Percentiles rank a stretch among this genome's conserved stretches.
Conservation (phyloP, 2,329 filamentous ascomycete genomes). For the Xylariaceae sp. region DNA sequence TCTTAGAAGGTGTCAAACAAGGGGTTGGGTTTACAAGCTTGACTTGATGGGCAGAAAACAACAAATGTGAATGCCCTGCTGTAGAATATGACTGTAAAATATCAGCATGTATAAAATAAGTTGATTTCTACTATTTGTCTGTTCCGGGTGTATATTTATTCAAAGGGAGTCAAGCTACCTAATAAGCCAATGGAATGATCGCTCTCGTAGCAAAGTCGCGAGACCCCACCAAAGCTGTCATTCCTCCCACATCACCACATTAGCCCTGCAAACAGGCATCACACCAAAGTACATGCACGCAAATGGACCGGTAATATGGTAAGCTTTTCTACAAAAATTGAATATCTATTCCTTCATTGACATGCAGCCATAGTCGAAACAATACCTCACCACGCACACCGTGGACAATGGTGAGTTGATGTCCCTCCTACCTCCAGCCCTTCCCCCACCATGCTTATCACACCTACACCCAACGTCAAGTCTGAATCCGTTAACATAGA, state of each 20-base stretch:
- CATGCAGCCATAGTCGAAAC: conserved; percentile 75
- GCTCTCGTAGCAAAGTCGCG: not conserved
- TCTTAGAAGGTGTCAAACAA: too few species aligned
- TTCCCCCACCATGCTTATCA: not conserved
- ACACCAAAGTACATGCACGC: conserved; percentile 9
- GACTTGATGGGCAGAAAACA: too few species aligned
- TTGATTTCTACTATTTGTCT: too few species aligned
- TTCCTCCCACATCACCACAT: conserved; percentile 21
- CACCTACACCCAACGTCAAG: not conserved
- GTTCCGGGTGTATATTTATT: too few species aligned
- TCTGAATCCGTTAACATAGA: conserved; percentile 14
- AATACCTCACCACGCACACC: conserved; percentile 92
- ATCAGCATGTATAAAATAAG: conserved; percentile 16
- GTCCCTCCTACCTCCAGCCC: not conserved
- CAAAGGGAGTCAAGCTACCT: too few species aligned
- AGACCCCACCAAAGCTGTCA: conserved; percentile 28
- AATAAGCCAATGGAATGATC: too few species aligned
- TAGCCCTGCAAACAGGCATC: conserved; percentile 17
- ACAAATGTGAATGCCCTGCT: too few species aligned
- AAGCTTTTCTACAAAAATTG: too few species aligned
- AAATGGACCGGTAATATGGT: conserved; percentile 41
- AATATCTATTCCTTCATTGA: too few species aligned
- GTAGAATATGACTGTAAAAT: too few species aligned
- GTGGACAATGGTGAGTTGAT: conserved; percentile 68
- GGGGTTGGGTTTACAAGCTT: too few species aligned